phyloP scores from a whole-genome alignment of 306 rosid species.

The Senna siamea region DNA sequence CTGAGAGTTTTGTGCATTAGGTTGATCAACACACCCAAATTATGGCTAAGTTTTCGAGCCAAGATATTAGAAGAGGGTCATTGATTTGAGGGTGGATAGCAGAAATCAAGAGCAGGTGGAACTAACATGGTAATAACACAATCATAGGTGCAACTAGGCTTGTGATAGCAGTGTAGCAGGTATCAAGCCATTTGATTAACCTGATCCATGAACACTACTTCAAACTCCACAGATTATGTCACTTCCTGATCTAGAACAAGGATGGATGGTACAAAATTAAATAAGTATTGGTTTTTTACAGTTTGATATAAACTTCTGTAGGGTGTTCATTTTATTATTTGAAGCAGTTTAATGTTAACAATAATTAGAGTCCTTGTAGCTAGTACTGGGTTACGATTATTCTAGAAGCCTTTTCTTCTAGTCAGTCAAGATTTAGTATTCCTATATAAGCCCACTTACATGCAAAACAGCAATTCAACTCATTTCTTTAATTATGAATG shows the following conservation, averaged over 20 bases:
- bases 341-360: background rate
- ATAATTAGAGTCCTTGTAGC: background rate
- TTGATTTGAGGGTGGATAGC: background rate
- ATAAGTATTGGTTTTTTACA: background rate
- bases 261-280: background rate
- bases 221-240: background rate
- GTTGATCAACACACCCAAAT: slow-evolving; percentile 9
- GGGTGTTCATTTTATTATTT: background rate
- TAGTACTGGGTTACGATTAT: background rate
- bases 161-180: background rate
- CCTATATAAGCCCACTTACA: background rate
- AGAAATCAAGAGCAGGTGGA: background rate
- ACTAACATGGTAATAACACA: background rate
- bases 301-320: background rate
- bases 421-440: background rate
- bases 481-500: background rate
- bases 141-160: background rate
- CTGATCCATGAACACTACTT: slow-evolving; percentile 2
- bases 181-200: background rate
- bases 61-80: background rate
- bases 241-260: background rate
- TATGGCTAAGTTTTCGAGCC: background rate
- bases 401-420: background rate
- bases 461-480: background rate
- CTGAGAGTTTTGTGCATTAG: background rate